A percentile compares a stretch with the other conserved stretches of the same genome.
Evolutionary conservation across 257 asterid species (phyloP).

Genomic region (Solanum piurae): DNA sequence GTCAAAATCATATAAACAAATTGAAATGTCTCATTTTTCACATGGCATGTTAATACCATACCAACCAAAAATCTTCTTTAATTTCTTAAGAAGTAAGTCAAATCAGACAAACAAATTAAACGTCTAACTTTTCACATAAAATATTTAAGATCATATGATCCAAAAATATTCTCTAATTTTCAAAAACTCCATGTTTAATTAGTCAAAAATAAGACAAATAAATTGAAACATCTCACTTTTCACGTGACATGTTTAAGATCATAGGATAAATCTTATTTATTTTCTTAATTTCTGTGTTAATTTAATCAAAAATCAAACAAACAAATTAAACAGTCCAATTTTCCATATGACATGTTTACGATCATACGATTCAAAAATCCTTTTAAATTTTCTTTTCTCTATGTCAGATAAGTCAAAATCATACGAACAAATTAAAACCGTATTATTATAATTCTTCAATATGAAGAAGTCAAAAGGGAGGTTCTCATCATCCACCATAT

Average conservation of each 20-base stretch:
- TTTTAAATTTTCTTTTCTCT: neutral
- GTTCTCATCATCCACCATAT: neutral
- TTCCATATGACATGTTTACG: too few species aligned
- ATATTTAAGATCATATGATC: neutral
- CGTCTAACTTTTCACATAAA: fast-evolving
- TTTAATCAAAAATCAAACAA: neutral
- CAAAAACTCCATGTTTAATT: neutral
- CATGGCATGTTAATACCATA: too few species aligned
- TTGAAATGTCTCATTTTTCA: fast-evolving
- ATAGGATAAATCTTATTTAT: too few species aligned
- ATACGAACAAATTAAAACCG: neutral
- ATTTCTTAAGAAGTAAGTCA: too few species aligned
- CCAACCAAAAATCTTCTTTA: too few species aligned
- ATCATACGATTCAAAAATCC: too few species aligned
- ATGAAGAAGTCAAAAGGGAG: neutral
- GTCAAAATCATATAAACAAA: neutral
- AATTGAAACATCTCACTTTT: neutral
- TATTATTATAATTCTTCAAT: neutral
- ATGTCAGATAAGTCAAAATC: neutral
- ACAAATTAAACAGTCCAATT: fast-evolving
- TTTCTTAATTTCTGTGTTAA: too few species aligned
- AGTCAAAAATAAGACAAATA: neutral
- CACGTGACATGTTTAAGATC: neutral
- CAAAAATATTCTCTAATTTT: neutral
- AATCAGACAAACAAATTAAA: too few species aligned